phyloP scores from a whole-genome alignment of 805 yeast species.

The Lipomyces chichibuensis region DNA sequence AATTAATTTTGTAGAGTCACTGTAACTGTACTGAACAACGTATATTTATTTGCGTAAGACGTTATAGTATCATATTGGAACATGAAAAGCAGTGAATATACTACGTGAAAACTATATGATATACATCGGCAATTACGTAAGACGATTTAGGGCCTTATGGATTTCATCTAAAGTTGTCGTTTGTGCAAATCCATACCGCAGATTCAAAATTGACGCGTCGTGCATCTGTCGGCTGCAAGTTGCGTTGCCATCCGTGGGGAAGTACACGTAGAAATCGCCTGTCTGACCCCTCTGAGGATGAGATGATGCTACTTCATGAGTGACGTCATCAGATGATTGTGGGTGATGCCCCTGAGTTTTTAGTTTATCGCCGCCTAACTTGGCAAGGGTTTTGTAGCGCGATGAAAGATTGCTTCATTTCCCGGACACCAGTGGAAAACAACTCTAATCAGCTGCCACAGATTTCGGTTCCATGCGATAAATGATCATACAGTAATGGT shows the following conservation, averaged over 20 bases:
- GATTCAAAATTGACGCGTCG: conserved; percentile 20
- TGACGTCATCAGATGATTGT: no score
- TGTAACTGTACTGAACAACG: background rate
- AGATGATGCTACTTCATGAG: no score
- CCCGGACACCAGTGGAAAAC: background rate
- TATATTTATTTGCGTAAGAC: no score
- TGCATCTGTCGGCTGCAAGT: conserved; percentile 22
- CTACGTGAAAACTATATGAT: background rate
- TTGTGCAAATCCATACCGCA: conserved; percentile 27
- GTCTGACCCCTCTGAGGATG: no score
- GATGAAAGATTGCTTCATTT: no score
- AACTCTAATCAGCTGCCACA: background rate
- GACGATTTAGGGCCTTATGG: conserved; percentile 7
- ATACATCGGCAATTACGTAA: background rate
- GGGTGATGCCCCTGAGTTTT: no score
- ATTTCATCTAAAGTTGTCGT: conserved; percentile 17
- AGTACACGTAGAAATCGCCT: conserved; percentile 26
- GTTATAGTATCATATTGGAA: background rate
- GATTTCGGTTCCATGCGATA: background rate
- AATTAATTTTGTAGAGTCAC: background rate
- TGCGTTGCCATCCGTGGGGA: conserved; percentile 32
- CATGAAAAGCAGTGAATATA: background rate
- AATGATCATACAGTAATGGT: conserved; percentile 14
- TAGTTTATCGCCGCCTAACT: no score
- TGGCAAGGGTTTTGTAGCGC: background rate